Percentiles rank a stretch among this genome's conserved stretches.
Evolutionary conservation across 1,284 basidiomycete genomes (phyloP).

Genomic region (Trichosporon ovoides): DNA sequence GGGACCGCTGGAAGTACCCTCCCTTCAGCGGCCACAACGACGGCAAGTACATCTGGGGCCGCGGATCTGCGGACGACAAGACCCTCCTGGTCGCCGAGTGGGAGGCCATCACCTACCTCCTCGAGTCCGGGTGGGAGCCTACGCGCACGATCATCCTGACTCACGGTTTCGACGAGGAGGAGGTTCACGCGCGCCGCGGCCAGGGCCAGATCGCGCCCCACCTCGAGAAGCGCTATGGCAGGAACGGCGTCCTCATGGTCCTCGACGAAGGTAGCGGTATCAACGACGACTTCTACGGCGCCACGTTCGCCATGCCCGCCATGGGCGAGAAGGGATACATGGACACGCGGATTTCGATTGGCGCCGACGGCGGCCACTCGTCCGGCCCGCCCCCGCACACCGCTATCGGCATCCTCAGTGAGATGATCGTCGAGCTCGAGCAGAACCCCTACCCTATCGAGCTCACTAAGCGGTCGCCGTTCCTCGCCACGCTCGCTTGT

Average conservation of each 20-base stretch:
- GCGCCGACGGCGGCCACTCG: slow-evolving; percentile 49
- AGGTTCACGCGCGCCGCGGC: slow-evolving; percentile 44
- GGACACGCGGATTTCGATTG: slow-evolving; percentile 42
- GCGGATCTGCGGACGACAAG: slow-evolving; percentile 48
- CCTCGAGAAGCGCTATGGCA: slow-evolving; percentile 45
- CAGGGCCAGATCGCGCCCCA: slow-evolving; percentile 44
- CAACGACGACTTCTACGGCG: slow-evolving; percentile 37
- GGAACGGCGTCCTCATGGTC: slow-evolving; percentile 44
- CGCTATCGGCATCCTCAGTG: slow-evolving; percentile 50
- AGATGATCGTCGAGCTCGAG: slow-evolving; percentile 47
- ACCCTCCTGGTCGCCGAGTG: slow-evolving; percentile 47
- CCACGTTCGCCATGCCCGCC: slow-evolving; percentile 38
- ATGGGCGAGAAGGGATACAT: slow-evolving; percentile 47
- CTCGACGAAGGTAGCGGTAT: slow-evolving; percentile 48
- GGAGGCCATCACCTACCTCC: slow-evolving; percentile 45
- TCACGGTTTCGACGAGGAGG: slow-evolving; percentile 47
- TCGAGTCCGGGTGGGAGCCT: slow-evolving; percentile 38
- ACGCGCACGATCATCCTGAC: slow-evolving; percentile 45
- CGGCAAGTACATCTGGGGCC: slow-evolving; percentile 44
- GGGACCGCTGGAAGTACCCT: slow-evolving; percentile 45
- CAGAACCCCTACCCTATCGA: slow-evolving; percentile 43
- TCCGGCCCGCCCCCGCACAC: slow-evolving; percentile 50
- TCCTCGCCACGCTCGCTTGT: slow-evolving; percentile 49
- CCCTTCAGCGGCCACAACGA: slow-evolving; percentile 46
- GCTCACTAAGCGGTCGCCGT: slow-evolving; percentile 46